phyloP scores from a whole-genome alignment of 257 asterid genomes.

The Nemophila menziesii region DNA sequence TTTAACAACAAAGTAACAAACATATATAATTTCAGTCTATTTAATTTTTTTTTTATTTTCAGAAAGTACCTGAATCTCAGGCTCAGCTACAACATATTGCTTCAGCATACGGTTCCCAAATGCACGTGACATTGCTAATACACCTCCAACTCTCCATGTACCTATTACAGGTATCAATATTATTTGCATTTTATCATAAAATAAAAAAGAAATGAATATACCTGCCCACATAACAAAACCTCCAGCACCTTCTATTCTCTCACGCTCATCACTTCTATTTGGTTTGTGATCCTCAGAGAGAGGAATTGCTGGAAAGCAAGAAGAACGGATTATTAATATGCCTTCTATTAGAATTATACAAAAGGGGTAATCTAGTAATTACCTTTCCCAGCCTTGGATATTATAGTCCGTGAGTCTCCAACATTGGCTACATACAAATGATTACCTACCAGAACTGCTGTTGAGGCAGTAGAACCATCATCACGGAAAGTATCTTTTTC shows the following conservation, averaged over 20 bases:
- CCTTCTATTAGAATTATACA: too few relatives aligned
- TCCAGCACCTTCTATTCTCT: constrained; percentile 96
- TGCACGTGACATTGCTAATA: constrained; percentile 99
- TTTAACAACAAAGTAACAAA: constrained; percentile 12
- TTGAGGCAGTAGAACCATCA: constrained; percentile 97
- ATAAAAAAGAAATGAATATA: constrained; percentile 20
- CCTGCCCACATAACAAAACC: constrained; percentile 99
- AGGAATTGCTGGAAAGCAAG: constrained; percentile 62
- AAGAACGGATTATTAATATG: not conserved
- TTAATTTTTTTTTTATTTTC: not conserved
- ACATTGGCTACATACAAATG: constrained; percentile 97
- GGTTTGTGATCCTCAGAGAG: constrained; percentile 99
- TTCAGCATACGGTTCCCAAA: constrained; percentile 97
- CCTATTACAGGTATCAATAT: constrained; percentile 35
- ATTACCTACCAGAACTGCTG: constrained; percentile 80
- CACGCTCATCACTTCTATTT: constrained; percentile 90
- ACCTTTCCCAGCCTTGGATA: constrained; percentile 94
- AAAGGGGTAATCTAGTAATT: constrained; percentile 2
- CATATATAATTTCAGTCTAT: not conserved
- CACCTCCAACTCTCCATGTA: constrained; percentile 99
- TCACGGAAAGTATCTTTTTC: constrained; percentile 87
- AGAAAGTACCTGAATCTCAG: constrained; percentile 84
- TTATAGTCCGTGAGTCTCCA: constrained; percentile 93
- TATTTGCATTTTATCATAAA: constrained; percentile 1
- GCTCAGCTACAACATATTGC: constrained; percentile 92